Evolutionary conservation across 345 rosid genomes (phyloP).

Genomic region (Jatropha curcas): DNA sequence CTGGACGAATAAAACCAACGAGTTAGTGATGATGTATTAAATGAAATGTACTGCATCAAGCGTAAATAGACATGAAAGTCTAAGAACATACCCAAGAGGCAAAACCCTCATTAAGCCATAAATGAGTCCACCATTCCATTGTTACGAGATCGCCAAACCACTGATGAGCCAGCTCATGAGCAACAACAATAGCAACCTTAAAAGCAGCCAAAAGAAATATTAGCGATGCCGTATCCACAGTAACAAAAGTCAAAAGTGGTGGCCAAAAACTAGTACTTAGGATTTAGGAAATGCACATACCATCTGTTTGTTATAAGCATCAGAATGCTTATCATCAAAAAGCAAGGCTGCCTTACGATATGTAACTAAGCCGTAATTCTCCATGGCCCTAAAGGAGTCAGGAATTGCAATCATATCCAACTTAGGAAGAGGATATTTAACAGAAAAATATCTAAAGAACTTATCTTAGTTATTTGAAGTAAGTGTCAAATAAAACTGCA

Average conservation of each 20-base stretch:
- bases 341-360: constrained; percentile 36
- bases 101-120: constrained; percentile 35
- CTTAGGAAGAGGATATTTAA: constrained; percentile 48
- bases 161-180: constrained; percentile 51
- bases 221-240: too few relatives aligned
- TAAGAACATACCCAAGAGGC: constrained; percentile 46
- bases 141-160: constrained; percentile 62
- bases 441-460: constrained; percentile 73
- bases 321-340: constrained; percentile 29
- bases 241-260: too few relatives aligned
- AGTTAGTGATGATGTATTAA: background rate
- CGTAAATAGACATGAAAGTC: background rate
- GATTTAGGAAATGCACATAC: constrained; percentile 21
- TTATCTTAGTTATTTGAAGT: constrained; percentile 13
- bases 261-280: too few relatives aligned
- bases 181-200: constrained; percentile 37
- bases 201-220: too few relatives aligned
- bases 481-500: constrained; percentile 4
- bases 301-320: constrained; percentile 39
- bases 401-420: constrained; percentile 49
- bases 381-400: constrained; percentile 49
- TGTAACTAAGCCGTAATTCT: constrained; percentile 43
- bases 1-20: constrained; percentile 19
- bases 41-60: background rate
- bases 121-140: constrained; percentile 54